phyloP scores from a whole-genome alignment of 176 grass and related monocot species.

The Hyparrhenia diplandra region DNA sequence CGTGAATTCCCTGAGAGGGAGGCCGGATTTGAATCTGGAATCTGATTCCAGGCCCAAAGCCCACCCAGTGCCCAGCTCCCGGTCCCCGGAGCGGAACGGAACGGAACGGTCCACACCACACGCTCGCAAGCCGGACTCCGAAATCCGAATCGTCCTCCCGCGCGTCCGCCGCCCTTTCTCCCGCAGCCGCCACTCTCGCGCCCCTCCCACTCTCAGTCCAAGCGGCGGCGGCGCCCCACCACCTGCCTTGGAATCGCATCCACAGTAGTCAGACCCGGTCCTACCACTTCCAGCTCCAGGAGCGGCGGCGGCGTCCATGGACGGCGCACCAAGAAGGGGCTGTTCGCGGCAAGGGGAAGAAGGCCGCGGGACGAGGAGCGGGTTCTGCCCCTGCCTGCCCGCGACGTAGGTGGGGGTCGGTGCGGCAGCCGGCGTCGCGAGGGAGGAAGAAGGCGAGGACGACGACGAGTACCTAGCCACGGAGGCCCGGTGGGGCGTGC shows the following conservation, averaged over 20 bases:
- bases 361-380: background rate
- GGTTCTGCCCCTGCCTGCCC: constrained; percentile 9
- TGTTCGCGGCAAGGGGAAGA: background rate
- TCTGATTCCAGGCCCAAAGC: too few species aligned
- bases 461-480: constrained; percentile 42
- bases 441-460: background rate
- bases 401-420: constrained; percentile 34
- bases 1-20: too few species aligned
- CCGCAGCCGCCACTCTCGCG: background rate
- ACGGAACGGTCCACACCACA: background rate
- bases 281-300: background rate
- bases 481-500: constrained; percentile 66
- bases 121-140: too few species aligned
- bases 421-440: background rate
- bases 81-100: too few species aligned
- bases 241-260: background rate
- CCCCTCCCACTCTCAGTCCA: background rate
- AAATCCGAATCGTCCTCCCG: background rate
- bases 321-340: background rate
- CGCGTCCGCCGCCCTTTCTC: background rate
- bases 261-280: background rate
- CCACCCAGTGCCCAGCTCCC: too few species aligned
- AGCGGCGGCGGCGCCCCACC: background rate
- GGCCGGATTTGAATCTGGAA: too few species aligned
- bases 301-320: background rate